Evolutionary conservation across 2,329 filamentous ascomycete species (phyloP), one percentile per base, ranked within the genome.

Genomic region (Neofusicoccum parvum): DNA sequence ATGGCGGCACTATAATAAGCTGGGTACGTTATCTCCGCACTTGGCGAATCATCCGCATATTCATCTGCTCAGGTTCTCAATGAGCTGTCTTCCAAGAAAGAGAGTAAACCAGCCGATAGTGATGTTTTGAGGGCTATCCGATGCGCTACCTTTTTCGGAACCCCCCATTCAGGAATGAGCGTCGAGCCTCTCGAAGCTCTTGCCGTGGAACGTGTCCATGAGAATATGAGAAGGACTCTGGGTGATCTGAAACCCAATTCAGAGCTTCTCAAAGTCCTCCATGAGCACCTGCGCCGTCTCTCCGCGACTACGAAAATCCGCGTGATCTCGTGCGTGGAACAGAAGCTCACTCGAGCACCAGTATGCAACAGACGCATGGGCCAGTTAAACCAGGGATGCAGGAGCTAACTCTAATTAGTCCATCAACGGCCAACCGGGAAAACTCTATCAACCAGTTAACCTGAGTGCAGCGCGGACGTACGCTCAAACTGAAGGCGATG

Each of bases 111-210:
- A 39, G 10, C 15, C 7, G 9, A 54, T 14, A 36, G 14, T 23
- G 51, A 39, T 39, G 9, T 54, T 15, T 14, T 54, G 51, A 39
- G 36, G 5, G 34, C 51, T 20, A 41, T 54, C 51, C 32, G 36
- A 54, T 54, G 51, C 17, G 51, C 51, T 41, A 54, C 36, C 5
- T 54, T 54, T 14, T 54, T 54, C 51, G 51, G 51, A 14, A 54
- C 51, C 12, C 51, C 51, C 3, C 51, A 54, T 23, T 23, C 15
- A 27, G 51, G 51, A 6, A 39, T 54, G 51, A 54, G 51, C 34
- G 17, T 54, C 9, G 51, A 54, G 17, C 17, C 34, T 23, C 51
- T 54, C 9, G 51, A 54, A 17, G 3, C 9, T 39, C 36, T 54
- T 3, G 10, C n/a, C 11, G 11, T 10, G 10, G 15, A 54, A 17